phyloP scores from a whole-genome alignment of 176 grass and related monocot genomes.

The Lolium multiflorum region DNA sequence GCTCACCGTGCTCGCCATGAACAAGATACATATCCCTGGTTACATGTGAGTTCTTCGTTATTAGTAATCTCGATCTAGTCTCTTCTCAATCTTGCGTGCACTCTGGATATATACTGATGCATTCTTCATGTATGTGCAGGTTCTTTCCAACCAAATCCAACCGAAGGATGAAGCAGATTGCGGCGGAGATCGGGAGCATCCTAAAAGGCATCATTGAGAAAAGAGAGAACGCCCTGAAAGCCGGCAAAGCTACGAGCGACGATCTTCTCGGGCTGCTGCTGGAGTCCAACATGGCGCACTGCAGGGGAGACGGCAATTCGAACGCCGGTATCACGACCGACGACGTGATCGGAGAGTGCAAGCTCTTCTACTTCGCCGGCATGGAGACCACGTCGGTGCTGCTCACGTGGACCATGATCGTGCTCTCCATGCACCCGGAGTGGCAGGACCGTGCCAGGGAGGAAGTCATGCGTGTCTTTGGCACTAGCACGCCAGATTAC shows the following conservation, averaged over 20 bases:
- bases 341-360: conserved; percentile 89
- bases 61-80: no score
- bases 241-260: conserved; percentile 19
- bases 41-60: conserved; percentile 46
- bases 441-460: conserved; percentile 80
- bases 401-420: conserved; percentile 80
- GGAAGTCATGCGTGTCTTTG: conserved; percentile 67
- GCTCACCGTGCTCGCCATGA: conserved; percentile 34
- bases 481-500: conserved; percentile 52
- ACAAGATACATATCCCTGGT: conserved; percentile 61
- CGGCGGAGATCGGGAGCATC: conserved; percentile 46
- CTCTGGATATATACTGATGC: no score
- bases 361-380: conserved; percentile 89
- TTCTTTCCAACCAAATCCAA: conserved; percentile 56
- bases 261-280: conserved; percentile 68
- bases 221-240: conserved; percentile 54
- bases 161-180: conserved; percentile 62
- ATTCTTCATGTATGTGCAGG: conserved; percentile 16
- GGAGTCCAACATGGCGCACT: conserved; percentile 66
- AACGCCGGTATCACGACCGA: conserved; percentile 58
- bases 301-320: conserved; percentile 14
- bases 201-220: conserved; percentile 67
- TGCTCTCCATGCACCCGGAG: conserved; percentile 76
- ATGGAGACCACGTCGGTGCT: conserved; percentile 84
- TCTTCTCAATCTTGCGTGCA: no score